Evolutionary conservation across 2,329 filamentous ascomycete species (phyloP).

Genomic region (Fusarium udum): DNA sequence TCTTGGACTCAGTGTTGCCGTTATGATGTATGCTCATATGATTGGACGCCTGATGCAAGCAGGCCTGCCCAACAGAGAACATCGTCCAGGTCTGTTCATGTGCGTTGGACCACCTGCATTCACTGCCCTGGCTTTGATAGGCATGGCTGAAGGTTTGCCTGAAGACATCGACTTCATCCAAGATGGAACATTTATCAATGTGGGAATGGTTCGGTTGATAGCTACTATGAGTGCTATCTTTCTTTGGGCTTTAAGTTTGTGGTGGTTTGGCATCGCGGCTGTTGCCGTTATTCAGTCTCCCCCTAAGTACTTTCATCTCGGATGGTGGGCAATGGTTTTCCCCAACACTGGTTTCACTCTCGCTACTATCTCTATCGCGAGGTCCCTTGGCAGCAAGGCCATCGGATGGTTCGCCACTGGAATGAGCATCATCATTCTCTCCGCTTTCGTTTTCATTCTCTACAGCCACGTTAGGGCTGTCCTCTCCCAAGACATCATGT

Average conservation of each 20-base stretch:
- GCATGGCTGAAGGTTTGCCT: constrained; percentile 63
- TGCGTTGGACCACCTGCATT: constrained; percentile 77
- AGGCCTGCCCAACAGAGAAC: constrained; percentile 66
- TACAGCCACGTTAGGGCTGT: constrained; percentile 56
- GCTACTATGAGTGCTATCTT: constrained; percentile 62
- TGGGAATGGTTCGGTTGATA: constrained; percentile 54
- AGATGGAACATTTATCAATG: constrained; percentile 51
- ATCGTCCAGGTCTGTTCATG: constrained; percentile 77
- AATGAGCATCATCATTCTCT: constrained; percentile 59
- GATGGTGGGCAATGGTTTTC: constrained; percentile 72
- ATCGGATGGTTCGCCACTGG: constrained; percentile 59
- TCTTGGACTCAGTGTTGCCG: constrained; percentile 71
- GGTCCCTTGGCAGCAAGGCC: constrained; percentile 54
- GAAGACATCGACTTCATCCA: constrained; percentile 55
- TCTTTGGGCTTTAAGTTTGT: constrained; percentile 70
- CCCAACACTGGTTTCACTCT: constrained; percentile 68
- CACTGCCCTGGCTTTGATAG: constrained; percentile 74
- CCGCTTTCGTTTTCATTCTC: constrained; percentile 56
- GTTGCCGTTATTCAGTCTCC: constrained; percentile 48
- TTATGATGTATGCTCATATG: constrained; percentile 78
- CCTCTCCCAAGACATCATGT: constrained; percentile 62
- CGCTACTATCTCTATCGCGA: constrained; percentile 62
- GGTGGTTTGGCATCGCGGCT: constrained; percentile 61
- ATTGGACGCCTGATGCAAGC: constrained; percentile 73
- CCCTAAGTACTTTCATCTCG: constrained; percentile 64